phyloP scores from a whole-genome alignment of 2,329 filamentous ascomycete species.

The Coniochaeta sp. region DNA sequence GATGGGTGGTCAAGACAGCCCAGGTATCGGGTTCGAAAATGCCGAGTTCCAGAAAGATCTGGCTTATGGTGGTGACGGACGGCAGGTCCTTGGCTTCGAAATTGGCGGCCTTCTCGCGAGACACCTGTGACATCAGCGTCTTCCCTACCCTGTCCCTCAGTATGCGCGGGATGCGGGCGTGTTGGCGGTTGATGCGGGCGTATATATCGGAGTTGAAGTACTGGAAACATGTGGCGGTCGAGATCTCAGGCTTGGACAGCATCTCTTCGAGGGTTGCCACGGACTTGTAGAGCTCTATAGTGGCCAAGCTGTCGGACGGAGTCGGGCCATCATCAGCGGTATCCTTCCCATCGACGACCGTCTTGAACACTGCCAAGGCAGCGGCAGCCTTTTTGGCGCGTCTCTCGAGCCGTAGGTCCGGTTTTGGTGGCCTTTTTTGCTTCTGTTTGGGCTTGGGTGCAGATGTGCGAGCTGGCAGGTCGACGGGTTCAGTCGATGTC shows the following conservation, averaged over 20 bases:
- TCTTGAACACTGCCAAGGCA: slow-evolving; percentile 12
- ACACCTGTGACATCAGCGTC: slow-evolving; percentile 21
- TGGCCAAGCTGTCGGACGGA: not conserved
- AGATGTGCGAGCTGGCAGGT: not conserved
- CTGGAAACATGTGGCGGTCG: slow-evolving; percentile 15
- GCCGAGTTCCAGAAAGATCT: slow-evolving; percentile 24
- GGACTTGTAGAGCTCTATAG: slow-evolving; percentile 18
- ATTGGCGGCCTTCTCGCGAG: slow-evolving; percentile 22
- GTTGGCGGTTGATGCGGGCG: slow-evolving; percentile 17
- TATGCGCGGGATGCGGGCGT: slow-evolving; percentile 19
- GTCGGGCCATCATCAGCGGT: not conserved
- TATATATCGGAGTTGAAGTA: slow-evolving; percentile 24
- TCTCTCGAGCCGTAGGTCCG: not conserved
- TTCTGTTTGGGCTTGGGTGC: not conserved
- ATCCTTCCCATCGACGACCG: slow-evolving; percentile 9
- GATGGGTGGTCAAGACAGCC: slow-evolving; percentile 22
- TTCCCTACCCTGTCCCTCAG: slow-evolving; percentile 19
- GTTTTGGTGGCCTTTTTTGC: not conserved
- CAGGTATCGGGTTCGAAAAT: slow-evolving; percentile 24
- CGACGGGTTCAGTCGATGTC: not conserved
- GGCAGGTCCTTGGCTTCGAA: slow-evolving; percentile 23
- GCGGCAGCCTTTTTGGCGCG: slow-evolving; percentile 3
- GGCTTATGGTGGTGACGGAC: slow-evolving; percentile 28
- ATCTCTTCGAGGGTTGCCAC: slow-evolving; percentile 19
- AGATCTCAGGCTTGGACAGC: slow-evolving; percentile 12